Base-by-base conservation (phyloP, 1,284 basidiomycete species). In the Leucoagaricus sp. region DNA sequence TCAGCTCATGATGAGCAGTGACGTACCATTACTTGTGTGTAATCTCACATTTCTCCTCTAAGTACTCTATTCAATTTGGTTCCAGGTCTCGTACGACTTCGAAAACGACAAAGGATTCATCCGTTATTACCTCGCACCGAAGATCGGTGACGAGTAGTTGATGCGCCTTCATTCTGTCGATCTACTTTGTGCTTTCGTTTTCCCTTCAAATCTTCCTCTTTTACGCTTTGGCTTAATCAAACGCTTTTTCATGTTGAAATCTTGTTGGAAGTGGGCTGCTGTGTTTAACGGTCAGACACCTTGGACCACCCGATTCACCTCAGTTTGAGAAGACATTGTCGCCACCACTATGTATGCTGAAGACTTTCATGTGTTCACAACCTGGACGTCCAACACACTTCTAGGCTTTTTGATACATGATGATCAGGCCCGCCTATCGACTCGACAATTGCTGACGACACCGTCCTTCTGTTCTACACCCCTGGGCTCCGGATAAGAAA, bases 81-180 rank as follows among this genome's bases (percentile, higher is more conserved):
- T 33, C 15, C 59, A 93, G 90, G 91, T 94, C 44, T 87, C 89
- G 46, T 96, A 94, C 69, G 84, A 87, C 55, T 96, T 95, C 66
- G 86, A n/a, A n/a, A n/a, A n/a, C n/a, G n/a, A 85, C 49, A 85
- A 89, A 67, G 94, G 94, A 4, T 80, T 82, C 64, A 91, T 94
- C 68, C 82, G 86, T 58, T 94, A 93, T 77, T 94, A 93, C 76
- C 82, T 94, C 49, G 93, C 92, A 47, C 93, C 92, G 17, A 94
- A 94, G 76, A 94, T 94, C 59, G 88, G 89, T 25, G 91, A 93
- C 64, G 91, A 93, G 58, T 91, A 71, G 65, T 47, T 10, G 9
- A 2, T 13, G 3, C 13, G 17, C 9, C 29, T 4, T 9, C 23
- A 8, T 29, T 29, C n/a, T n/a, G 50, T 45, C 29, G 17, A 38